phyloP scores from a whole-genome alignment of 208 protist species.

The Crithidia brevicula region DNA sequence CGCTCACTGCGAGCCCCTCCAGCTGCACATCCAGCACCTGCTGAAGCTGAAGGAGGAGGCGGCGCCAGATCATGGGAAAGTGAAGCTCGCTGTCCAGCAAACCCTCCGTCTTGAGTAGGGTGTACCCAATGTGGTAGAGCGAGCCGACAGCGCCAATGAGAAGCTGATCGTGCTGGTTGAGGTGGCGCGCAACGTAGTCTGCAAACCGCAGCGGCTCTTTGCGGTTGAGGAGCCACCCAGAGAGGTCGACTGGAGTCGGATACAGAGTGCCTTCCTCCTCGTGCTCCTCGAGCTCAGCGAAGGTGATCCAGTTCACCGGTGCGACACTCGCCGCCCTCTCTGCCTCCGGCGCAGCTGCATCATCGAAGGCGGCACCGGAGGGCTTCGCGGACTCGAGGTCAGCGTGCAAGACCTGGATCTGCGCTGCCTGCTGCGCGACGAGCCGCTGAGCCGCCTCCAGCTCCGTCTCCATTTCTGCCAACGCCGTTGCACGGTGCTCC shows the following conservation, averaged over 20 bases:
- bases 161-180: constrained; percentile 16
- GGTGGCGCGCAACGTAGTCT: constrained; percentile 16
- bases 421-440: constrained; percentile 20
- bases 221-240: constrained; percentile 12
- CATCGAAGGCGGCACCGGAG: not conserved
- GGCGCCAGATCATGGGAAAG: constrained; percentile 20
- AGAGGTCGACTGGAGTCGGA: constrained; percentile 17
- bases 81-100: not conserved
- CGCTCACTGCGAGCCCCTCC: constrained; percentile 3
- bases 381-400: not conserved
- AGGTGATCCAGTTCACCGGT: constrained; percentile 13
- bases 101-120: constrained; percentile 13
- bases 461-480: constrained; percentile 19
- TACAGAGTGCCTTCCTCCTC: constrained; percentile 17
- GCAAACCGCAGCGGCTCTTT: constrained; percentile 13
- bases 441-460: constrained; percentile 16
- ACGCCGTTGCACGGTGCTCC: constrained; percentile 15
- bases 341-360: not conserved
- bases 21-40: constrained; percentile 20
- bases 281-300: constrained; percentile 18
- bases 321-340: not conserved
- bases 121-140: constrained; percentile 34
- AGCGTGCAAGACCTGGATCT: constrained; percentile 2
- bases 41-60: constrained; percentile 31
- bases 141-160: constrained; percentile 15